phyloP scores from a whole-genome alignment of 495 filamentous ascomycete genomes.

The Clohesyomyces aquaticus region DNA sequence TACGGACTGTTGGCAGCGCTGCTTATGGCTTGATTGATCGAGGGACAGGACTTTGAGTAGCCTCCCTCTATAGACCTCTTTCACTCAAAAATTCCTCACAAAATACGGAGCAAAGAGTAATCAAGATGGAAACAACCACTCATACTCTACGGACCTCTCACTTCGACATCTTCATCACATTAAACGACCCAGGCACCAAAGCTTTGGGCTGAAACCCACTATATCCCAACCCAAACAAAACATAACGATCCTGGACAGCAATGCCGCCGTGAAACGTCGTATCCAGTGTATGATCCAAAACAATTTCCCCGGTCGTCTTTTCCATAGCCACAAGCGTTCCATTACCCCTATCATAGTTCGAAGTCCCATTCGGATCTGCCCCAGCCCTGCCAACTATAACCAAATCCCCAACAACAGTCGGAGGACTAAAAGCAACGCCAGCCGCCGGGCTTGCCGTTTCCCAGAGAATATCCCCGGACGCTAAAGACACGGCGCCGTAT shows the following conservation, averaged over 20 bases:
- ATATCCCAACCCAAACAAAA: slow-evolving; percentile 34
- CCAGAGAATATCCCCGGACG: slow-evolving; percentile 43
- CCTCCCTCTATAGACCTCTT: no score
- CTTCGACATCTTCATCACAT: slow-evolving; percentile 10
- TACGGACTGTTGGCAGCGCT: no score
- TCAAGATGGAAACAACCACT: no score
- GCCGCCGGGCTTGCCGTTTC: slow-evolving; percentile 32
- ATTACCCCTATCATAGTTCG: not conserved
- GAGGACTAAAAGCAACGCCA: slow-evolving; percentile 27
- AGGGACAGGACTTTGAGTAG: no score
- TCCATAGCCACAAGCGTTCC: slow-evolving; percentile 18
- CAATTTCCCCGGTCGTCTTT: slow-evolving; percentile 9
- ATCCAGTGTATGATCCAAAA: slow-evolving; percentile 8
- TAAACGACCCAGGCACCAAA: slow-evolving; percentile 13
- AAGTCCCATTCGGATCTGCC: not conserved
- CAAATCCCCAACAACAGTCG: slow-evolving; percentile 46
- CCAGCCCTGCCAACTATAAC: slow-evolving; percentile 27
- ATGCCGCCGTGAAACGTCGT: slow-evolving; percentile 21
- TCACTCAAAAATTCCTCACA: no score
- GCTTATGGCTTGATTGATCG: no score
- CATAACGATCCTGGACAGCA: slow-evolving; percentile 17
- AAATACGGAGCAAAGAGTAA: no score
- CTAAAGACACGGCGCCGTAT: slow-evolving; percentile 45
- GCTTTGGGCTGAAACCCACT: not conserved
- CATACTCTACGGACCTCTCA: not conserved